These are phyloP conservation scores for Fonsecaea nubica DNA, from an alignment of 2,329 filamentous ascomycete genomes.

Conservation along the genomic window DNA sequence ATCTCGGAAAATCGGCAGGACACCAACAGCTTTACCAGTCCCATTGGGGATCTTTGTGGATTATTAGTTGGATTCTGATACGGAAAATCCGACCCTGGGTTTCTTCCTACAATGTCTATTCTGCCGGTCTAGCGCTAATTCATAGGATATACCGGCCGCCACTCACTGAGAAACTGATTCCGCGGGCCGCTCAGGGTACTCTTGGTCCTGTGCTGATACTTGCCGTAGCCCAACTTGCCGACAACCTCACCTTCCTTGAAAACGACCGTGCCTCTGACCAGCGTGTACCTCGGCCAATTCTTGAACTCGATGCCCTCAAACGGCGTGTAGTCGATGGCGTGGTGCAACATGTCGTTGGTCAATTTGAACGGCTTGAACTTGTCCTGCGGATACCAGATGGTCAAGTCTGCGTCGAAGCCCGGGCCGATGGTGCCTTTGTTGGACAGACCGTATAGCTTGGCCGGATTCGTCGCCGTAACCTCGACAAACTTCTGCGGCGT, in stretches of 20 bases:
- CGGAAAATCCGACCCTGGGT: not conserved
- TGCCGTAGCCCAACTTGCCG: constrained; percentile 15
- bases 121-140: constrained; percentile 8
- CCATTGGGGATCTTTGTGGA: not conserved
- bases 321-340: constrained; percentile 47
- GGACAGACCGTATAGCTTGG: constrained; percentile 53
- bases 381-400: constrained; percentile 49
- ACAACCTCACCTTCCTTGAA: constrained; percentile 33
- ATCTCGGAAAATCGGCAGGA: constrained; percentile 1
- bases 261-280: constrained; percentile 45
- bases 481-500: constrained; percentile 47
- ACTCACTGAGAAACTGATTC: constrained; percentile 21
- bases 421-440: constrained; percentile 51
- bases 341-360: constrained; percentile 46
- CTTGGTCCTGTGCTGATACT: constrained; percentile 19
- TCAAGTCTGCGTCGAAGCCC: constrained; percentile 52
- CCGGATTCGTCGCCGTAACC: constrained; percentile 52
- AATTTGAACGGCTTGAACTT: constrained; percentile 19
- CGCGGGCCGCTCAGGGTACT: constrained; percentile 17
- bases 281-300: constrained; percentile 47
- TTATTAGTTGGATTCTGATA: not conserved
- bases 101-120: not conserved
- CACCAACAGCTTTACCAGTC: not conserved
- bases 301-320: constrained; percentile 44
- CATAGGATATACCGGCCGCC: constrained; percentile 14